A percentile compares a stretch with the other conserved stretches of the same genome.
These are phyloP conservation scores for Ceriops zippeliana DNA, from an alignment of 345 rosid genomes.

Conservation along the genomic window DNA sequence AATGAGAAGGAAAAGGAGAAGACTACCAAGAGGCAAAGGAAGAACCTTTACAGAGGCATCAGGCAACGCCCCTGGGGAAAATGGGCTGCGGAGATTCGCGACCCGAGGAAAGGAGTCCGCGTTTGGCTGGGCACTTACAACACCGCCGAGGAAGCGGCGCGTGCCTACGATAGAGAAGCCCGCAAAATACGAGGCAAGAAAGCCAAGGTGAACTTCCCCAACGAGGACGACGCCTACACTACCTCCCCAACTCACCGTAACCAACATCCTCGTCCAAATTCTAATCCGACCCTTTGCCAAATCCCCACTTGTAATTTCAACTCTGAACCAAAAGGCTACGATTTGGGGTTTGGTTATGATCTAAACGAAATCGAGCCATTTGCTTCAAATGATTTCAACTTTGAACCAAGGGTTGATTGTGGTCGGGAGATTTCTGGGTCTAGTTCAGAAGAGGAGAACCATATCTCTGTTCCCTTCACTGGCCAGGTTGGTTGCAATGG, in stretches of 20 bases:
- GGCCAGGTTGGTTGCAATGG: constrained; percentile 1
- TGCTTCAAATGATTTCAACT: background rate
- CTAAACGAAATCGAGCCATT: constrained; percentile 30
- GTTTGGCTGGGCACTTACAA: constrained; percentile 95
- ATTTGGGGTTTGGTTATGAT: constrained; percentile 32
- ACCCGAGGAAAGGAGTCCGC: constrained; percentile 85
- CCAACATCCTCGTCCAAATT: background rate
- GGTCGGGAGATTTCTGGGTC: constrained; percentile 33
- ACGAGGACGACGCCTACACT: constrained; percentile 36
- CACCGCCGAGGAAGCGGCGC: constrained; percentile 89
- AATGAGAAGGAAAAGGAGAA: constrained; percentile 43
- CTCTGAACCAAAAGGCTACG: constrained; percentile 1
- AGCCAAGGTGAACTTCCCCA: constrained; percentile 86
- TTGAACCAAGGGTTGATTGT: constrained; percentile 21
- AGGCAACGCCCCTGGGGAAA: constrained; percentile 97
- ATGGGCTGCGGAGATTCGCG: constrained; percentile 98
- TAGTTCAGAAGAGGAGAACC: constrained; percentile 17
- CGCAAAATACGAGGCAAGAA: constrained; percentile 78
- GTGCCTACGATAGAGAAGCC: constrained; percentile 84
- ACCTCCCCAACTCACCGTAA: constrained; percentile 5
- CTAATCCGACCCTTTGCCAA: constrained; percentile 4
- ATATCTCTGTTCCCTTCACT: background rate
- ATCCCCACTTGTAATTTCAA: background rate
- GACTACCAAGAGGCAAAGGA: constrained; percentile 56
- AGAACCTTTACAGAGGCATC: constrained; percentile 80